Evolutionary conservation across 179 eudicot genomes (phyloP), one percentile per base, ranked within the genome.

Genomic region (Pouteria campechiana): DNA sequence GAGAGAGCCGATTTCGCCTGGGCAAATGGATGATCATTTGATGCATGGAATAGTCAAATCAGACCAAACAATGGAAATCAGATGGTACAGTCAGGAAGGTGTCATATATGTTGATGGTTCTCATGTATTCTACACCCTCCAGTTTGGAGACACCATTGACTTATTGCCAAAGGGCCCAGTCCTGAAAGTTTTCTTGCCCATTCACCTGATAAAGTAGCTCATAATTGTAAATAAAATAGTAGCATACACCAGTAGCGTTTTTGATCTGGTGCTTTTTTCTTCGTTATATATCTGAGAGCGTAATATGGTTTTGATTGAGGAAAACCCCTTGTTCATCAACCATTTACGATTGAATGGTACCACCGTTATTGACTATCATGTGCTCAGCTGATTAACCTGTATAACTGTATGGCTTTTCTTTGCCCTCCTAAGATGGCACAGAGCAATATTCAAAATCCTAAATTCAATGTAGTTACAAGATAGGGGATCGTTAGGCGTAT

Each of bases 21-120:
- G 46, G 42, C 61, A 57, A 44, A 42, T 62, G 36, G 56, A 52
- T 40, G 18, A 65, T 9, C 50, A 64, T 45, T 46, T 65, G 17
- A 74, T 85, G 89, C 93, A 69, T 46, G 93, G 97, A 30, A 33
- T 60, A 19, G 61, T 81, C 11, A 76, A 54, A 37, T 55, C 50
- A 12, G 65, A 68, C 7, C 68, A 86, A 58, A 52, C 70, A 33
- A 72, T 86, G 79, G 73, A 74, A 32, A 56, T 47, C 34, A 24
- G 48, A 10, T 89, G 95, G 97, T 66, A 47, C 39, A 64, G 79
- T 31, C 55, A 68, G 50, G 81, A 85, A 41, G 93, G 97, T 44
- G 7, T 34, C 9, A 50, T 86, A 6, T 89, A 73, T 46, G 48
- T 85, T 4, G 97, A 89, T 59, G 97, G 97, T 49, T 75, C 89